Conservation (phyloP, 768 basidiomycete genomes). For the Boletus barrowsii region DNA sequence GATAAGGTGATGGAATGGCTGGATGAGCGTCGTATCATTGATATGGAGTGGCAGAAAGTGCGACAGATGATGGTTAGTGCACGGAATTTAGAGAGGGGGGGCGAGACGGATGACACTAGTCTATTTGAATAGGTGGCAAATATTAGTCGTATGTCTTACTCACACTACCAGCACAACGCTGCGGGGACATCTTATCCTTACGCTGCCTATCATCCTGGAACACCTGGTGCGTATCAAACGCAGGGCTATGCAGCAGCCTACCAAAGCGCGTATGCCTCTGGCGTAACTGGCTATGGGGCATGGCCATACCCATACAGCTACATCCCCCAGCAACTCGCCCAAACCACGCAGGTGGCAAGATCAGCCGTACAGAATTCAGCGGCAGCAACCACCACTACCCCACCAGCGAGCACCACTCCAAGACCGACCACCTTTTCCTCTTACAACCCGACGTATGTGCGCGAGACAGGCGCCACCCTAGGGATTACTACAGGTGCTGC, state of each 20-base stretch:
- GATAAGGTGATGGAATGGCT: conserved; percentile 83
- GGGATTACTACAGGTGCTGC: conserved; percentile 39
- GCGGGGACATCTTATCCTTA: conserved; percentile 64
- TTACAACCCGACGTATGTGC: conserved; percentile 48
- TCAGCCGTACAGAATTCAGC: conserved; percentile 29
- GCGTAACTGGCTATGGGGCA: conserved; percentile 62
- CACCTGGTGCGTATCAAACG: conserved; percentile 42
- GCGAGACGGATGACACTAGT: conserved; percentile 34
- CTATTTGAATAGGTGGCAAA: neutral
- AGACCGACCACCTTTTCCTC: conserved; percentile 52
- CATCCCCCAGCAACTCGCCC: conserved; percentile 39
- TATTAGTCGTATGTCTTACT: conserved; percentile 29
- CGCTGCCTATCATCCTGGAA: conserved; percentile 54
- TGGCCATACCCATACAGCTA: conserved; percentile 74
- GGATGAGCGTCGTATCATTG: conserved; percentile 63
- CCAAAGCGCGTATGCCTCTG: conserved; percentile 51
- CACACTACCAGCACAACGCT: conserved; percentile 35
- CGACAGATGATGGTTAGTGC: conserved; percentile 75
- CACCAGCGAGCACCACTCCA: conserved; percentile 30
- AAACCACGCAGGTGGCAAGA: conserved; percentile 27
- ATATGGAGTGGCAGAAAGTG: conserved; percentile 66
- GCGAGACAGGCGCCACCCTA: conserved; percentile 43
- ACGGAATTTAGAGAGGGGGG: conserved; percentile 59
- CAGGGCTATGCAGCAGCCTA: conserved; percentile 51
- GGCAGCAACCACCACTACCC: conserved; percentile 29